Base-by-base conservation (phyloP, 441 rosid species). In the Manihot esculenta region DNA sequence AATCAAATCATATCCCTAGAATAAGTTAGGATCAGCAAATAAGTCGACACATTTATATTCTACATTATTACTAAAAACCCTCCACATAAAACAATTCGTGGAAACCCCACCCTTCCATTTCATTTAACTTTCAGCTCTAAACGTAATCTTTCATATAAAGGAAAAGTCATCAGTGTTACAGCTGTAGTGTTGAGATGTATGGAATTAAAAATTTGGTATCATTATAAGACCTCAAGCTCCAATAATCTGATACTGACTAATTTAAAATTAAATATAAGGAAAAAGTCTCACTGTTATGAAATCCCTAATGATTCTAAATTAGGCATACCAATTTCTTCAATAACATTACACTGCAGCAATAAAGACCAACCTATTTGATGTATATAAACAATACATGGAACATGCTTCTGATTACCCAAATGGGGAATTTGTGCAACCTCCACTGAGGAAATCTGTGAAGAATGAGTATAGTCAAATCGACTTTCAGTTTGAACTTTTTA, bases 281-380 rank as follows among this genome's bases (percentile, higher is more conserved):
- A 26, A 20, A 26, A 63, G 10, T 24, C 21, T 7, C 44, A 23
- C 10, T 27, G 11, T 33, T 17, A 15, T 30, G 23, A 7, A 55
- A 56, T 33, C 56, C 3, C 35, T 11, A 23, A 41, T 21, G 5
- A 50, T 24, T 38, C 15, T 24, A 17, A 33, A 56, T 58, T 66
- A 42, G 12, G 10, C 51, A 61, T 59, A 41, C 35, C 50, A 55
- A 13, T 14, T 58, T 53, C 59, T 70, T 42, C 61, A 53, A 55
- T 64, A 30, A 44, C 51, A 41, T 13, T 55, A 47, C 10, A 45
- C 56, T 49, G 44, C 56, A 68, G 74, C 63, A 74, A 41, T 61
- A 56, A 38, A 47, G 72, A 82, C 94, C 68, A 70, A 95, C 99
- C 98, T 84, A 91, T 87, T 87, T 91, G 98, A 75, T 84, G 90